Conservation (phyloP, 352 stramenopile species). For the Plasmopara halstedii region DNA sequence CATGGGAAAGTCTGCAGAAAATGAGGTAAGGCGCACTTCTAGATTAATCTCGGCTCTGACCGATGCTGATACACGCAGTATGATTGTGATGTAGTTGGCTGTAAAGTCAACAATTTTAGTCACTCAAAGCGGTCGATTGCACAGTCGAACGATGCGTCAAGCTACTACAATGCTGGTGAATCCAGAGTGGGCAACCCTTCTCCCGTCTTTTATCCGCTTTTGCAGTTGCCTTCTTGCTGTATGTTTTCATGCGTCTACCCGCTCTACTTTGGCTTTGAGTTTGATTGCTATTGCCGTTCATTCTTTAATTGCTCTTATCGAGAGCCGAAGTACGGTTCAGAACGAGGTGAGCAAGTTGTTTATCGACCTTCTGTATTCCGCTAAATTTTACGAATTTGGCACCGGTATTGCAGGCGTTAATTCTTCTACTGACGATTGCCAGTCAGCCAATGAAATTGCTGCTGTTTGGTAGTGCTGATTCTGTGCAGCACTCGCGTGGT, state of each 20-base stretch:
- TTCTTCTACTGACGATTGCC: constrained; percentile 54
- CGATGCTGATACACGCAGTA: not conserved
- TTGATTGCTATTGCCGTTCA: constrained; percentile 35
- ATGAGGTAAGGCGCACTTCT: constrained; percentile 27
- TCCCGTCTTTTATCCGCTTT: constrained; percentile 43
- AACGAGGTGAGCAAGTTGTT: constrained; percentile 43
- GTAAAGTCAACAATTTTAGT: constrained; percentile 36
- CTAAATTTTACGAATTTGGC: not conserved
- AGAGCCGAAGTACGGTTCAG: constrained; percentile 28
- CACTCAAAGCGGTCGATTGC: constrained; percentile 29
- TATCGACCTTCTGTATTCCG: not conserved
- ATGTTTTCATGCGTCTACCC: constrained; percentile 35
- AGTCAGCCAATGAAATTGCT: constrained; percentile 62
- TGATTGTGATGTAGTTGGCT: constrained; percentile 20
- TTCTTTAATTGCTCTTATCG: constrained; percentile 30
- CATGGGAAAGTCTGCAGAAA: constrained; percentile 55
- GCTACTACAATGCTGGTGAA: constrained; percentile 22
- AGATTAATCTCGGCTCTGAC: not conserved
- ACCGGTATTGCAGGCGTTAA: constrained; percentile 35
- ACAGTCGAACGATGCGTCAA: constrained; percentile 26
- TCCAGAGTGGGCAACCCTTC: constrained; percentile 35
- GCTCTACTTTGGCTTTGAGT: constrained; percentile 23
- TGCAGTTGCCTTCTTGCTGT: constrained; percentile 43
- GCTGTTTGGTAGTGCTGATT: constrained; percentile 28
- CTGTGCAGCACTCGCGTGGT: constrained; percentile 25